These are phyloP conservation scores for Basidiobolus heterosporus DNA, from an alignment of 371 early-diverging fungal genomes.

Conservation along the genomic window DNA sequence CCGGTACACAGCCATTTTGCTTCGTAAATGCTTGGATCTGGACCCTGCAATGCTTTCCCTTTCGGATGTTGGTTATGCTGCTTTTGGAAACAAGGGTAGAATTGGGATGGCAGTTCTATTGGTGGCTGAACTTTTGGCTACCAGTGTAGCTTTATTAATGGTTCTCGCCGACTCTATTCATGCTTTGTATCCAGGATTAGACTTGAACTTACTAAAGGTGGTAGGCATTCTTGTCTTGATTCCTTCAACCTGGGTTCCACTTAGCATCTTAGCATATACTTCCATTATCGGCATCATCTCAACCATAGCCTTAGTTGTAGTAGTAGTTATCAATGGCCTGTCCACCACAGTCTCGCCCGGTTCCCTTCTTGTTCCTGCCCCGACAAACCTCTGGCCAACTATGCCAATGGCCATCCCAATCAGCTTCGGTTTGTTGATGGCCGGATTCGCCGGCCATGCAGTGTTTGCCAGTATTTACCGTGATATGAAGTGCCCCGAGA, in stretches of 20 bases:
- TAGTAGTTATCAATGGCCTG: slow-evolving; percentile 30
- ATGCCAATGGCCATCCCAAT: slow-evolving; percentile 20
- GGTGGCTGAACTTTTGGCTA: slow-evolving; percentile 42
- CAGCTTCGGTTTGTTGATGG: slow-evolving; percentile 31
- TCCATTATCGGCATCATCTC: slow-evolving; percentile 30
- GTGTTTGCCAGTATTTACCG: slow-evolving; percentile 46
- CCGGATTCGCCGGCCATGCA: slow-evolving; percentile 39
- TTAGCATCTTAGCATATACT: slow-evolving; percentile 27
- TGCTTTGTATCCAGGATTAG: slow-evolving; percentile 17
- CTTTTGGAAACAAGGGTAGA: slow-evolving; percentile 46
- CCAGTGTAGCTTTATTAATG: slow-evolving; percentile 33
- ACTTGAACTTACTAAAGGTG: slow-evolving; percentile 6
- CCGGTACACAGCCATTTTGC: slow-evolving; percentile 42
- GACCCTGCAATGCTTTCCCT: slow-evolving; percentile 28
- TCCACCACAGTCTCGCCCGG: slow-evolving; percentile 30
- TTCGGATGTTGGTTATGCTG: slow-evolving; percentile 32
- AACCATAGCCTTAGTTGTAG: slow-evolving; percentile 20
- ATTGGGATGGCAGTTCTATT: slow-evolving; percentile 30
- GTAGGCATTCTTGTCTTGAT: slow-evolving; percentile 9
- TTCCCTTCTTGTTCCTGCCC: slow-evolving; percentile 13
- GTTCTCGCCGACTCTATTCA: slow-evolving; percentile 29
- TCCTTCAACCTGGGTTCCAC: slow-evolving; percentile 16
- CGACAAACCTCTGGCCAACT: not conserved
- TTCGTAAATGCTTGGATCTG: slow-evolving; percentile 36
- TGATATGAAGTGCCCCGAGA: slow-evolving; percentile 33